Percentiles rank a stretch among this genome's conserved stretches.
Evolutionary conservation across 2,329 filamentous ascomycete genomes (phyloP).

Genomic region (Nothophaeocryptopus gaeumannii): DNA sequence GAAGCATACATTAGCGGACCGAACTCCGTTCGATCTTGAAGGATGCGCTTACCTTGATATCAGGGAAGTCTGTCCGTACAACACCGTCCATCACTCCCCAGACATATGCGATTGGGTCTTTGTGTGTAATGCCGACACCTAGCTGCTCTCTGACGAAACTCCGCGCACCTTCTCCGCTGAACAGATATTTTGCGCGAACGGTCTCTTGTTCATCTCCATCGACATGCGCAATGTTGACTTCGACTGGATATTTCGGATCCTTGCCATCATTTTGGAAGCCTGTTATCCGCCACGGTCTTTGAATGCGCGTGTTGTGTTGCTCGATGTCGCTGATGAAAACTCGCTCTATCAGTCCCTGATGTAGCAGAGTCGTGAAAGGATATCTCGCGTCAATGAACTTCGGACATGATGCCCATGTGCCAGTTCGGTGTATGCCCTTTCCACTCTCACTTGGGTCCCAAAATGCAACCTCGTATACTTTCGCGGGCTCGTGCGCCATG

Average conservation of each 20-base stretch:
- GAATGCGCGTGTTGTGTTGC: conserved; percentile 55
- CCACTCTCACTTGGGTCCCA: conserved; percentile 57
- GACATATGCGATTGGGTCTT: conserved; percentile 62
- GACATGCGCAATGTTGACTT: conserved; percentile 72
- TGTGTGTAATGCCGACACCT: conserved; percentile 63
- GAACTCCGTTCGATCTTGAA: not conserved
- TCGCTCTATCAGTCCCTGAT: conserved; percentile 62
- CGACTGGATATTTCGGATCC: conserved; percentile 71
- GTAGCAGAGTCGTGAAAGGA: conserved; percentile 61
- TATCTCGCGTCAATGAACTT: conserved; percentile 69
- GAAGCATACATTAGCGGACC: conserved; percentile 3
- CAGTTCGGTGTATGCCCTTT: conserved; percentile 58
- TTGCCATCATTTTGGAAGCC: conserved; percentile 60
- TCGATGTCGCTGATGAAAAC: conserved; percentile 61
- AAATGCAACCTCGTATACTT: conserved; percentile 71
- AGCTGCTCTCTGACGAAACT: conserved; percentile 62
- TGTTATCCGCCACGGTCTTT: conserved; percentile 61
- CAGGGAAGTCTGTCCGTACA: conserved; percentile 61
- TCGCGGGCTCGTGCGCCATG: conserved; percentile 83
- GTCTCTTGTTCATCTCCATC: conserved; percentile 70
- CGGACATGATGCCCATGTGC: conserved; percentile 82
- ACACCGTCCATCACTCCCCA: conserved; percentile 68
- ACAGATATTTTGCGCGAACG: conserved; percentile 60
- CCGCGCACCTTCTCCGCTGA: conserved; percentile 61
- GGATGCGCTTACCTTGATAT: conserved; percentile 52